Base-by-base conservation (phyloP, 306 rosid genomes). In the Begonia masoniana region DNA sequence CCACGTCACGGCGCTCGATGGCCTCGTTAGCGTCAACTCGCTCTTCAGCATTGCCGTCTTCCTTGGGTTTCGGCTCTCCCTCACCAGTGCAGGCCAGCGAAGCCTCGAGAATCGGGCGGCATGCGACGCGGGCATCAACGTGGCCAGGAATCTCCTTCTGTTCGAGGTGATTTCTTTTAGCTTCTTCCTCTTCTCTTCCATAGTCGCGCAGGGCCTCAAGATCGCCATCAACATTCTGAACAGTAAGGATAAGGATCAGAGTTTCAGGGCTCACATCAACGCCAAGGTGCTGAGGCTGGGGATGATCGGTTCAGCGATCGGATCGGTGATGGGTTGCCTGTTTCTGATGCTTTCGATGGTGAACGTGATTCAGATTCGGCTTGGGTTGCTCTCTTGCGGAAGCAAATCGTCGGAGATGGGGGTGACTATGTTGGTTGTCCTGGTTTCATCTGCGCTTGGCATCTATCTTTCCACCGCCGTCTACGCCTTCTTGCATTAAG, bases 41-140 rank as follows among this genome's bases (percentile, higher is more conserved):
- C 94, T 89, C 26, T 89, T 89, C 85, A 78, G 95, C 11, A 76
- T 89, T 54, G 97, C 94, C 0, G 95, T 83, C 13, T 91, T 89
- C 68, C 91, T 89, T n/a, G 97, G 97, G n/a, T n/a, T n/a, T n/a
- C n/a, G n/a, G 1, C 88, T 89, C 9, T 89, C 95, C 0, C 71
- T 89, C 10, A 68, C 94, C 8, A 77, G 85, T 0, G 87, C 75
- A 0, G 80, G 77, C 0, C 99, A 85, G 55, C 71, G 48, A 7
- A 75, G 86, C 71, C 88, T 91, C 5, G 88, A 82, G 61, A 68
- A 74, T 16, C 69, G 66, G 5, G 56, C 77, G 1, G 19, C 78
- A 1, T 88, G 99, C 69, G 86, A 86, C 58, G 88, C 96, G 3
- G 77, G 69, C 6, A 51, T 51, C 13, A 86, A 74, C 55, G 85